These are phyloP conservation scores for Melaleuca quinquenervia DNA, from an alignment of 345 rosid genomes.

Conservation along the genomic window DNA sequence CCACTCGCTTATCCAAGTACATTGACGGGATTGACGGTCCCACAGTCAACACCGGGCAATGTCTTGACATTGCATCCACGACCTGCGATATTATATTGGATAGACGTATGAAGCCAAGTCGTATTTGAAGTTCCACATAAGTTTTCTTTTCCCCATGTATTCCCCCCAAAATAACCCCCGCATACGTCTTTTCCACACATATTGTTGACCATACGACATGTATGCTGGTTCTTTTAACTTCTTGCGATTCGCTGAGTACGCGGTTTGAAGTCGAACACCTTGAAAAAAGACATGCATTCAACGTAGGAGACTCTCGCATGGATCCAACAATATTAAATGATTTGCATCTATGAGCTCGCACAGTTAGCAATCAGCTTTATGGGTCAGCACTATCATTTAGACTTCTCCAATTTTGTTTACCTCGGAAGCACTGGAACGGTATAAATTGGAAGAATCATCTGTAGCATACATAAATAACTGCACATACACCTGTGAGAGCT, in stretches of 20 bases:
- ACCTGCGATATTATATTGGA: conserved; percentile 8
- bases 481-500: background rate
- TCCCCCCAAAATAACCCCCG: background rate
- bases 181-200: background rate
- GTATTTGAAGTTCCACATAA: background rate
- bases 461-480: background rate
- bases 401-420: background rate
- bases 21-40: conserved; percentile 66
- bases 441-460: background rate
- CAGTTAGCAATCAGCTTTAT: background rate
- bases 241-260: background rate
- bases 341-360: background rate
- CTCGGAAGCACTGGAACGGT: background rate
- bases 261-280: background rate
- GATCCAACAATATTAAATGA: background rate
- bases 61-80: conserved; percentile 29
- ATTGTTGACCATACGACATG: background rate
- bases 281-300: background rate
- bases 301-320: background rate
- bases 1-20: conserved; percentile 37
- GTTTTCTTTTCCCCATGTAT: background rate
- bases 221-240: background rate
- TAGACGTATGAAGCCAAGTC: background rate
- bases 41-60: conserved; percentile 29
- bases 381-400: background rate